Evolutionary conservation across 129 eudicot genomes (phyloP), one percentile per base, ranked within the genome.

Genomic region (Arctium lappa): DNA sequence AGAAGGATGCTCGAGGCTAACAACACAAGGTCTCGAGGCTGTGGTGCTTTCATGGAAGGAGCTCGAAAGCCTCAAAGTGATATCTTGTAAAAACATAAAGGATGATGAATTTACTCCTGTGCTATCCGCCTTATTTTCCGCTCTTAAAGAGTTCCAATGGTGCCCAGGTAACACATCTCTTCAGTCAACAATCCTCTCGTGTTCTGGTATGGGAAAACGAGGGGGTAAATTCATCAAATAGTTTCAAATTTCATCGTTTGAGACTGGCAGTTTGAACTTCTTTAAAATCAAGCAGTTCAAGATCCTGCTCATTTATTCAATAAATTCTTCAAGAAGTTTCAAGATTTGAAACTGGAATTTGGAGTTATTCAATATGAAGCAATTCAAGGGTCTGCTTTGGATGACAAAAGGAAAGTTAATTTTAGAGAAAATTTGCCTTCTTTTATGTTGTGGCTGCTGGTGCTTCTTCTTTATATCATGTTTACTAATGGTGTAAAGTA

Each of bases 91-190:
- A 89, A 88, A 88, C 78, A 84, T 96, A 39, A 93, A 89, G 78
- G 95, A 88, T 7, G 69, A 82, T 29, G 95, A 91, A 79, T 77
- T 90, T 75, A 90, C 81, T 48, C 89, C 93, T 9, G 75, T 50
- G 60, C 76, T 93, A 12, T 88, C 95, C 30, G 76, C 78, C 13
- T 72, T 93, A 75, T 88, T 93, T 85, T 90, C 89, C 39, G 62
- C 70, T 79, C 98, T 96, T 62, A 96, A 93, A 85, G 92, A 89
- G 38, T 82, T 96, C 78, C 88, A 88, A 72, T 96, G 99, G 99
- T 78, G 93, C 71, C 97, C 97, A 31, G 93, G 93, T 85, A 81
- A 90, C 81, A 80, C 85, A 65, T 86, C 90, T 73, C 74, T 78
- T 72, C 85, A 89, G 60, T 86, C 92, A 6, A 85, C 92, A 37